A percentile compares a stretch with the other conserved stretches of the same genome.
Conservation (phyloP, 2,329 filamentous ascomycete species). For the Teratosphaeria destructans region DNA sequence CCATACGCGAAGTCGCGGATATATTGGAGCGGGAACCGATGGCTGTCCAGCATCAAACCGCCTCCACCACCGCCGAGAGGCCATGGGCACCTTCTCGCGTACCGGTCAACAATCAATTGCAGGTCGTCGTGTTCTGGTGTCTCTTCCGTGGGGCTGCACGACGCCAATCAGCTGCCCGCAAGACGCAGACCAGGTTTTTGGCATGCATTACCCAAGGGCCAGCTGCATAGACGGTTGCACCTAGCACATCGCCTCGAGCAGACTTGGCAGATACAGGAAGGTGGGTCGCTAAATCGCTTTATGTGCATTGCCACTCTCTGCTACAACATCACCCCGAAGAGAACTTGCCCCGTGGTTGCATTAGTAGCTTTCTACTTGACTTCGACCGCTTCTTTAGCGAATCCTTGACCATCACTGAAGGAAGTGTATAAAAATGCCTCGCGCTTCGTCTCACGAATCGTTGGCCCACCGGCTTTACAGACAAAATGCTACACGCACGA, state of each 20-base stretch:
- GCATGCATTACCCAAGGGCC: background rate
- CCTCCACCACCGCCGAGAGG: background rate
- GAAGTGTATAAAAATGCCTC: background rate
- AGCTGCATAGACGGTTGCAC: background rate
- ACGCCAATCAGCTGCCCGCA: background rate
- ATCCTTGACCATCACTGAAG: background rate
- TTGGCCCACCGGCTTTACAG: background rate
- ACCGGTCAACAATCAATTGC: background rate
- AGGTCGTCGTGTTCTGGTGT: background rate
- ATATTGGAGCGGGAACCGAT: too few relatives aligned
- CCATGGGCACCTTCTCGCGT: background rate
- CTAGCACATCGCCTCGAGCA: background rate
- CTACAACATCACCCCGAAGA: background rate
- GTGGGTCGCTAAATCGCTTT: background rate
- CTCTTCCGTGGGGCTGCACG: background rate
- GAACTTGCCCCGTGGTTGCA: background rate
- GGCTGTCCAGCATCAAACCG: background rate
- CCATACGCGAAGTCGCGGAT: background rate
- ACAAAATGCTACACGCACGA: slow-evolving; percentile 18
- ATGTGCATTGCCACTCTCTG: background rate
- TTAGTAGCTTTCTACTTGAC: background rate
- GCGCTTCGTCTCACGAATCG: background rate
- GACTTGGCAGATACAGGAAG: background rate
- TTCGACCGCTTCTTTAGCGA: background rate
- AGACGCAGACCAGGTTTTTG: background rate